Conservation (phyloP, 306 rosid species). For the Quercus wislizeni region DNA sequence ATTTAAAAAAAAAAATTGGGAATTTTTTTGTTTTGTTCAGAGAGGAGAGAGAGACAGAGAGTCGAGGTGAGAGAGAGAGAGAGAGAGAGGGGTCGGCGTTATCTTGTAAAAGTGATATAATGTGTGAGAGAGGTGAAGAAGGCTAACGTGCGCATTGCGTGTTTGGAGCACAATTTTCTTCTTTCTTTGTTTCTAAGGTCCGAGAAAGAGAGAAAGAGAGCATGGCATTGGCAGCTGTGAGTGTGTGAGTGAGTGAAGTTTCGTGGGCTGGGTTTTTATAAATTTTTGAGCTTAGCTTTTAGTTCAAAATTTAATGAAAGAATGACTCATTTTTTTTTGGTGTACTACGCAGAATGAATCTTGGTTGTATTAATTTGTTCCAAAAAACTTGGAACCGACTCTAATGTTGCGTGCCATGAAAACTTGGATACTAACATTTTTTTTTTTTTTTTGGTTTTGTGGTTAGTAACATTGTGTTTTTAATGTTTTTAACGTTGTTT, state of each 20-base stretch:
- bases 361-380: constrained; percentile 20
- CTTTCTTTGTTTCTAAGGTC: constrained; percentile 10
- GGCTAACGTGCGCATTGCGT: constrained; percentile 57
- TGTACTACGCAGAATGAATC: not conserved
- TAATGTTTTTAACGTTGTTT: not conserved
- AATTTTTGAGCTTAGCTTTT: no score
- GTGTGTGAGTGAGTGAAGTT: not conserved
- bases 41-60: constrained; percentile 62
- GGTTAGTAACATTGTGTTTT: no score
- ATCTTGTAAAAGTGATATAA: constrained; percentile 47
- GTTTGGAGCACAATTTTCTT: constrained; percentile 43
- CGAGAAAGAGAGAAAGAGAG: constrained; percentile 16
- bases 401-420: constrained; percentile 1
- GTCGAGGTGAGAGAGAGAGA: constrained; percentile 21
- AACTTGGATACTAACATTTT: not conserved
- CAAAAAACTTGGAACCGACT: constrained; percentile 39
- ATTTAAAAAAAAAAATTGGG: no score
- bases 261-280: constrained; percentile 34
- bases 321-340: no score
- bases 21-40: not conserved
- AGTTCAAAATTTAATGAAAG: no score
- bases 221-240: constrained; percentile 7
- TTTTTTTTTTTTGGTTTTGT: not conserved
- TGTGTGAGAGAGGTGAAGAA: constrained; percentile 19
- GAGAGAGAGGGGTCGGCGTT: constrained; percentile 53